A percentile compares a stretch with the other conserved stretches of the same genome.
Conservation (phyloP, 1,284 basidiomycete genomes). For the Apiotrichum siamense region DNA sequence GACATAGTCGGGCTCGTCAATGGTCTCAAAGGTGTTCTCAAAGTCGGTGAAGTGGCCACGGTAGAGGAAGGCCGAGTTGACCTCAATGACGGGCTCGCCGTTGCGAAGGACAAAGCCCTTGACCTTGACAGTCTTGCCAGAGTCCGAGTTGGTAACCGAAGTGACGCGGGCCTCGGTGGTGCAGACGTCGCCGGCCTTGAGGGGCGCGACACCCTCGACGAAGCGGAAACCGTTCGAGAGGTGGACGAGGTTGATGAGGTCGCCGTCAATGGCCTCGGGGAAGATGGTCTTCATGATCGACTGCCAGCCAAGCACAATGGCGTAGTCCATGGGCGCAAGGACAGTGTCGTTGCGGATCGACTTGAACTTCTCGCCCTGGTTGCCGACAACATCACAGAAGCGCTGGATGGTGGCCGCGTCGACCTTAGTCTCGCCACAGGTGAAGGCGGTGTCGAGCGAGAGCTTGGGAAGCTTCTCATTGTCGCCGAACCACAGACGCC, state of each 20-base stretch:
- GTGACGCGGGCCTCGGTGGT: constrained; percentile 80
- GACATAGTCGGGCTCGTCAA: constrained; percentile 80
- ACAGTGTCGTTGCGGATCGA: constrained; percentile 59
- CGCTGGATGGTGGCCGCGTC: constrained; percentile 69
- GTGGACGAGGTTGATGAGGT: constrained; percentile 91
- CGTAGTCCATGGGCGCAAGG: constrained; percentile 95
- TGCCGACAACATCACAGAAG: constrained; percentile 91
- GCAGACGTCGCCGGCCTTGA: constrained; percentile 83
- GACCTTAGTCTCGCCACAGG: constrained; percentile 74
- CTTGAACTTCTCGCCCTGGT: constrained; percentile 87
- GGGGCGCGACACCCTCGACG: constrained; percentile 66
- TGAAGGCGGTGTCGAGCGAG: constrained; percentile 67
- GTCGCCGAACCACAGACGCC: constrained; percentile 93
- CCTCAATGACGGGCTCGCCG: constrained; percentile 78
- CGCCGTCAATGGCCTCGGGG: constrained; percentile 83
- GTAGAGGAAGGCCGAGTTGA: constrained; percentile 92
- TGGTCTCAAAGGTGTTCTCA: constrained; percentile 89
- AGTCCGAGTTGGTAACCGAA: constrained; percentile 83
- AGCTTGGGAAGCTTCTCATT: constrained; percentile 67
- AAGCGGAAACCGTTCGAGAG: constrained; percentile 93
- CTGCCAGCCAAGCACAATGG: constrained; percentile 97
- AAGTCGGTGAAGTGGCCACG: constrained; percentile 90
- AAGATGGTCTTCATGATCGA: constrained; percentile 97
- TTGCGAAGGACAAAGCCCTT: constrained; percentile 75
- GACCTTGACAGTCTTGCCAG: constrained; percentile 90